These are phyloP conservation scores for Recurvomyces mirabilis DNA, from an alignment of 495 filamentous ascomycete genomes.

Conservation along the genomic window DNA sequence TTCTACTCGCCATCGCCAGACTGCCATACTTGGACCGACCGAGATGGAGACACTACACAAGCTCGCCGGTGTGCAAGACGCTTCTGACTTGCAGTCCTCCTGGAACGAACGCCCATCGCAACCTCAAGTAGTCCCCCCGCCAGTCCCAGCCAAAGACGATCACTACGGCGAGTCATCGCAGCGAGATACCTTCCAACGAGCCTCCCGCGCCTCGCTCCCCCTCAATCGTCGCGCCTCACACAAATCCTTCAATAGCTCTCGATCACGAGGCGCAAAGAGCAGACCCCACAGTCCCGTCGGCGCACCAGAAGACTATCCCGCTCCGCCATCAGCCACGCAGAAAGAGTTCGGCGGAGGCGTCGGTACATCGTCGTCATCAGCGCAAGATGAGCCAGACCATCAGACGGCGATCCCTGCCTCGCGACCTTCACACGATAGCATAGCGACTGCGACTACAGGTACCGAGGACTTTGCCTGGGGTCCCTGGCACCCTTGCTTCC, in stretches of 20 bases:
- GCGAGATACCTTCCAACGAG: constrained; percentile 2
- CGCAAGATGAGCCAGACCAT: too few species aligned
- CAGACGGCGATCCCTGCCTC: background rate
- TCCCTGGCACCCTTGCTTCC: constrained; percentile 80
- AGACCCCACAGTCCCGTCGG: background rate
- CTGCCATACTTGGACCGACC: too few species aligned
- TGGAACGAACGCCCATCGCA: constrained; percentile 6
- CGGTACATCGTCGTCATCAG: too few species aligned
- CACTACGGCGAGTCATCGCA: too few species aligned
- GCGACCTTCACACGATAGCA: constrained; percentile 3
- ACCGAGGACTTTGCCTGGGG: constrained; percentile 56
- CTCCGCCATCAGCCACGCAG: background rate
- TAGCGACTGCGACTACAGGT: background rate
- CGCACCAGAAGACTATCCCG: constrained; percentile 2
- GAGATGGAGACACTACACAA: constrained; percentile 12
- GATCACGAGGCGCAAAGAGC: background rate
- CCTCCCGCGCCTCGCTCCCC: constrained; percentile 11
- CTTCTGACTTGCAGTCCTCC: constrained; percentile 1
- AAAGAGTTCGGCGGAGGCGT: background rate
- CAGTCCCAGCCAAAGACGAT: background rate
- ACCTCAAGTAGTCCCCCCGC: background rate
- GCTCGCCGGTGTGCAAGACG: constrained; percentile 12
- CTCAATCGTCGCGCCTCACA: constrained; percentile 10
- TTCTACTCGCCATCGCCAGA: too few species aligned
- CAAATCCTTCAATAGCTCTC: constrained; percentile 10